Percentiles rank a stretch among this genome's conserved stretches.
These are phyloP conservation scores for Hydnomerulius pinastri DNA, from an alignment of 768 basidiomycete species.

Conservation along the genomic window DNA sequence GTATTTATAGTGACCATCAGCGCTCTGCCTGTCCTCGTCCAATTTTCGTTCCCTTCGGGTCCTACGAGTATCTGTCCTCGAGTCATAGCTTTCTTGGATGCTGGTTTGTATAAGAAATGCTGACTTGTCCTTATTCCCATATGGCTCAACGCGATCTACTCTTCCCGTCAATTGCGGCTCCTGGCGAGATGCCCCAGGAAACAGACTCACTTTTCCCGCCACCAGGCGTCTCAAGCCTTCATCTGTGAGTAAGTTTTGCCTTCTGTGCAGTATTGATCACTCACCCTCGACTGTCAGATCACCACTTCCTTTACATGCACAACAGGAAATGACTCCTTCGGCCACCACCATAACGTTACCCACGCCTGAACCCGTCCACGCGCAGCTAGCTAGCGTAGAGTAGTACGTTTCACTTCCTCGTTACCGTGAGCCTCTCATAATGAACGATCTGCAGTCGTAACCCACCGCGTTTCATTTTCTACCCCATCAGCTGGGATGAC, in stretches of 20 bases:
- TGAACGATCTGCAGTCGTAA: conserved; percentile 8
- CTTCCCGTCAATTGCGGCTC: neutral
- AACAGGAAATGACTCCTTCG: conserved; percentile 22
- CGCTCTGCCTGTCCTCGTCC: neutral
- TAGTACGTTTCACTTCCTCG: conserved; percentile 3
- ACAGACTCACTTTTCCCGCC: neutral
- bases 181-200: neutral
- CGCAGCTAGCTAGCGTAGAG: conserved; percentile 16
- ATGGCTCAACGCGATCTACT: neutral
- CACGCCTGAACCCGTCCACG: conserved; percentile 20
- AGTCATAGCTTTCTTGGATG: neutral
- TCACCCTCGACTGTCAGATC: neutral
- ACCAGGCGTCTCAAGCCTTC: neutral
- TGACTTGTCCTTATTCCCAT: neutral
- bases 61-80: neutral
- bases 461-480: conserved; percentile 26
- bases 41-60: neutral
- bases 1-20: neutral
- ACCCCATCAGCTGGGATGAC: conserved; percentile 28
- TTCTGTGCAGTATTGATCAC: neutral
- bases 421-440: neutral
- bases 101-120: neutral
- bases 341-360: conserved; percentile 32
- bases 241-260: neutral
- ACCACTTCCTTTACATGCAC: neutral